phyloP scores from a whole-genome alignment of 2,329 filamentous ascomycete genomes.

The Cercospora citrullina region DNA sequence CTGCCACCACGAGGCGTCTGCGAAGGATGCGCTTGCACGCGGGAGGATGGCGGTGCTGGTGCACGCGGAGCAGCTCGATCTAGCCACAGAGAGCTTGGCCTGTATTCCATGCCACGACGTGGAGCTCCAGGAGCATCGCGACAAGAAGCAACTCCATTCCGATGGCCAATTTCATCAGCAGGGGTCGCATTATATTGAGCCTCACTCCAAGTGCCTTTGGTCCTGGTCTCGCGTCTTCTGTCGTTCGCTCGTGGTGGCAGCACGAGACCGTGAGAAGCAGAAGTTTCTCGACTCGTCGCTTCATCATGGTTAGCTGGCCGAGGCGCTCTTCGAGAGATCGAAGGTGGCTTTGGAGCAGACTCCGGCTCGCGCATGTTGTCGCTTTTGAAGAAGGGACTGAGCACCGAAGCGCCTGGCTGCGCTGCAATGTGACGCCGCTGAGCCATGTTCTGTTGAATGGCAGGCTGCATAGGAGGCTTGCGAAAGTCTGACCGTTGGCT shows the following conservation, averaged over 20 bases:
- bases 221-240: background rate
- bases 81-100: background rate
- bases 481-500: background rate
- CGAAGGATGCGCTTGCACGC: background rate
- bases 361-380: background rate
- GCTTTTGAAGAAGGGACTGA: slow-evolving; percentile 44
- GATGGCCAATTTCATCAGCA: background rate
- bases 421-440: background rate
- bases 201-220: background rate
- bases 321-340: background rate
- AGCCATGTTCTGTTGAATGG: background rate
- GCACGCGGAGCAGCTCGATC: background rate
- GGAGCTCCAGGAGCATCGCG: background rate
- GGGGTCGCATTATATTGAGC: background rate
- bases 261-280: background rate
- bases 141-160: background rate
- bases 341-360: background rate
- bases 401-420: slow-evolving; percentile 32
- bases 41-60: background rate
- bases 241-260: background rate
- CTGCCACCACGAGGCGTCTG: slow-evolving; percentile 23
- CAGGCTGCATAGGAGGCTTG: background rate
- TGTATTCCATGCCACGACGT: background rate
- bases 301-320: background rate
- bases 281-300: background rate